A percentile compares a stretch with the other conserved stretches of the same genome.
These are phyloP conservation scores for Pythium grandisporangium DNA, from an alignment of 352 stramenopile genomes.

Conservation along the genomic window DNA sequence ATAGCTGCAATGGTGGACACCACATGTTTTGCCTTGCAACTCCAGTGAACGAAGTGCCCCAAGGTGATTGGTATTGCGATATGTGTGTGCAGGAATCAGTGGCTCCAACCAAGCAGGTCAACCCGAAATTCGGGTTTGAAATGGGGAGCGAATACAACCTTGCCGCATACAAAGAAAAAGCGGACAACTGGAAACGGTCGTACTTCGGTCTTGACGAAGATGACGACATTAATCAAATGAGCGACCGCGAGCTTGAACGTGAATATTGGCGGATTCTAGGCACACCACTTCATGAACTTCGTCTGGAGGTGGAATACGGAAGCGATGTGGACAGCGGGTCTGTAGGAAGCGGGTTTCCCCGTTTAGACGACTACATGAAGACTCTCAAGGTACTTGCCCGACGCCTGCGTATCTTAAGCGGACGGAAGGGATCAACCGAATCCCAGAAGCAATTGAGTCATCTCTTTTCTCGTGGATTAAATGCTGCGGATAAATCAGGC, in stretches of 20 bases:
- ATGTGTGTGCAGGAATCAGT: conserved; percentile 54
- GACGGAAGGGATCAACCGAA: conserved; percentile 7
- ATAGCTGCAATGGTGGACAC: conserved; percentile 73
- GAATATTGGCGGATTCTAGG: conserved; percentile 88
- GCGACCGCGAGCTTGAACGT: conserved; percentile 60
- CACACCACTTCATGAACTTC: conserved; percentile 61
- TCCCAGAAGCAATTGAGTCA: conserved; percentile 21
- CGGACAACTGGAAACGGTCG: conserved; percentile 66
- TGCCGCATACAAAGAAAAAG: conserved; percentile 74
- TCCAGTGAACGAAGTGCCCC: conserved; percentile 40
- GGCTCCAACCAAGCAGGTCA: conserved; percentile 22
- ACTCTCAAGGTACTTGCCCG: conserved; percentile 37
- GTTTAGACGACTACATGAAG: conserved; percentile 43
- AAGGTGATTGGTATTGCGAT: conserved; percentile 76
- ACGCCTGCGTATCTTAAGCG: conserved; percentile 37
- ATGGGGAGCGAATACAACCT: conserved; percentile 78
- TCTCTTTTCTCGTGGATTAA: conserved; percentile 50
- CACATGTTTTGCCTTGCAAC: conserved; percentile 73
- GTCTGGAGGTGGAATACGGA: conserved; percentile 88
- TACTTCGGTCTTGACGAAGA: conserved; percentile 57
- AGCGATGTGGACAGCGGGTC: conserved; percentile 87
- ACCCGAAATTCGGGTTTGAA: conserved; percentile 78
- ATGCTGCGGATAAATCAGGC: conserved; percentile 10
- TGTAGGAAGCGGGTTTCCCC: conserved; percentile 84
- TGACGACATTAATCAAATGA: conserved; percentile 28